Conservation (phyloP, 2,329 filamentous ascomycete species). For the Diaporthe citriasiana region DNA sequence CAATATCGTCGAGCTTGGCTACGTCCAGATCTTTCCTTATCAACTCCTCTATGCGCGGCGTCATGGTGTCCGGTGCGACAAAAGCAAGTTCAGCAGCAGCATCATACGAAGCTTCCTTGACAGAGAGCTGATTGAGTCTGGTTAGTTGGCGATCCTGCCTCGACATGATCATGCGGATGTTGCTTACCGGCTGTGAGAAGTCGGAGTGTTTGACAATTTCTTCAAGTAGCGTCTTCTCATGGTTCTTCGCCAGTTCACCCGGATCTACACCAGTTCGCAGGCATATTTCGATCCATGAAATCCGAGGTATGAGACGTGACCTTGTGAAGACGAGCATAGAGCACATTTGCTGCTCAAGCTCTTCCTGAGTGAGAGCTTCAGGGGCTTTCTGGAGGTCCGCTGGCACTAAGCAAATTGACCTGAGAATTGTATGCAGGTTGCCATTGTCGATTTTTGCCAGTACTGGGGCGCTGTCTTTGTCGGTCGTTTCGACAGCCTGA, state of each 20-base stretch:
- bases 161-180: background rate
- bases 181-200: conserved; percentile 41
- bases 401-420: conserved; percentile 73
- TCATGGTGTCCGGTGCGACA: conserved; percentile 87
- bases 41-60: conserved; percentile 80
- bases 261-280: conserved; percentile 86
- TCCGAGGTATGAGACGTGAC: conserved; percentile 80
- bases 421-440: conserved; percentile 73
- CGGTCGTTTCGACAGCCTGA: conserved; percentile 73
- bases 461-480: conserved; percentile 82
- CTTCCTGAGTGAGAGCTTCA: conserved; percentile 59
- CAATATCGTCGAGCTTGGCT: conserved; percentile 77
- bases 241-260: conserved; percentile 78
- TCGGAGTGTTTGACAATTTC: conserved; percentile 68
- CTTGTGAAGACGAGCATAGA: conserved; percentile 84
- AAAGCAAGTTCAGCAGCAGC: conserved; percentile 94
- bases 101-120: conserved; percentile 81
- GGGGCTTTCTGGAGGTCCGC: conserved; percentile 65
- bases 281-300: conserved; percentile 91
- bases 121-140: conserved; percentile 43
- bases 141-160: background rate
- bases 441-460: conserved; percentile 74
- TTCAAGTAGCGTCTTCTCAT: conserved; percentile 74
- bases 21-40: conserved; percentile 81
- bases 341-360: conserved; percentile 79